A percentile compares a stretch with the other conserved stretches of the same genome.
phyloP scores from a whole-genome alignment of 2,329 filamentous ascomycete species.

The Chaetomium olivaceum region DNA sequence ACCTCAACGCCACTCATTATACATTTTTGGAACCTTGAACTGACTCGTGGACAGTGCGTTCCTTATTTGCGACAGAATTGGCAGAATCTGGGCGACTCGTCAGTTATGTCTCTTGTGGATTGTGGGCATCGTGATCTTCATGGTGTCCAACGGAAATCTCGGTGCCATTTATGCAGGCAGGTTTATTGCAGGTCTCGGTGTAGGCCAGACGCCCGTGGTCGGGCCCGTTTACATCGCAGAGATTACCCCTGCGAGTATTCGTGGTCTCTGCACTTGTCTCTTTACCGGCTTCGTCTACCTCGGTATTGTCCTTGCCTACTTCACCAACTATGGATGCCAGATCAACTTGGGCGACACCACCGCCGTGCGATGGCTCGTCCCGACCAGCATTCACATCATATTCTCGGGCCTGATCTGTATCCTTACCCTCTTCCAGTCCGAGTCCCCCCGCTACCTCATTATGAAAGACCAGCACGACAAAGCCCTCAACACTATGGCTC shows the following conservation, averaged over 20 bases:
- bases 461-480: conserved; percentile 62
- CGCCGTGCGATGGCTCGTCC: conserved; percentile 57
- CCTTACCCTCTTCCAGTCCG: conserved; percentile 67
- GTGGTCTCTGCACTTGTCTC: conserved; percentile 72
- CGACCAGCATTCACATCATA: conserved; percentile 75
- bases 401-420: conserved; percentile 72
- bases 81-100: conserved; percentile 63
- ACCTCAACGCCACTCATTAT: background rate
- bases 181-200: conserved; percentile 66
- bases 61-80: conserved; percentile 59
- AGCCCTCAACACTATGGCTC: conserved; percentile 56
- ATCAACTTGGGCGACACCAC: conserved; percentile 51
- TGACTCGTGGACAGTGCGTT: conserved; percentile 49
- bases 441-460: conserved; percentile 71
- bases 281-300: conserved; percentile 73
- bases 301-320: conserved; percentile 78
- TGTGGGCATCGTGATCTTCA: conserved; percentile 59
- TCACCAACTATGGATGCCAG: conserved; percentile 65
- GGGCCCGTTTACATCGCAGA: conserved; percentile 73
- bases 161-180: conserved; percentile 63
- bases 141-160: conserved; percentile 55
- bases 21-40: background rate
- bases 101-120: conserved; percentile 60
- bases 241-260: conserved; percentile 66
- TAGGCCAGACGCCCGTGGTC: conserved; percentile 67